A percentile compares a stretch with the other conserved stretches of the same genome.
Evolutionary conservation across 1,139 yeast genomes (phyloP).

Genomic region (Candida anutae): DNA sequence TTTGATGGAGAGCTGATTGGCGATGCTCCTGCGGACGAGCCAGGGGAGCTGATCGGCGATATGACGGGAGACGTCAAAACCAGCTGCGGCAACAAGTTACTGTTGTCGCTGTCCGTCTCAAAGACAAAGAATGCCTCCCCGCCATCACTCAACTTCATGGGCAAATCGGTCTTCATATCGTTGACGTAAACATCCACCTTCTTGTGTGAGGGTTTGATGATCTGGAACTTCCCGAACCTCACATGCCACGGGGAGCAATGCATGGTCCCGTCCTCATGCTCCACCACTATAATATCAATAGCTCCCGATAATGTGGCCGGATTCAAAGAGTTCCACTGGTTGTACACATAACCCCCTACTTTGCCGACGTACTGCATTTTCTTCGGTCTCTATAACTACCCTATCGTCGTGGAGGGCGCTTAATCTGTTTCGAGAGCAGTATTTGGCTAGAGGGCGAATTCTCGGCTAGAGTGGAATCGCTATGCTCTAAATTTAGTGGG

Average conservation of each 20-base stretch:
- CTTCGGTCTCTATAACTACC: background rate
- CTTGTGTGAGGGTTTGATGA: slow-evolving; percentile 92
- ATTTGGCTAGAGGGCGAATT: too few species aligned
- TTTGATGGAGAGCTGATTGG: slow-evolving; percentile 13
- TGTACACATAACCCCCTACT: slow-evolving; percentile 89
- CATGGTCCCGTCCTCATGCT: slow-evolving; percentile 72
- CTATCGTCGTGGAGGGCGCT: background rate
- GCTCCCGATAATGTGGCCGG: slow-evolving; percentile 97
- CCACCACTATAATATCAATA: slow-evolving; percentile 94
- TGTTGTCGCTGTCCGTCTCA: slow-evolving; percentile 58
- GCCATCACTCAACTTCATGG: slow-evolving; percentile 95
- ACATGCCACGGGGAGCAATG: slow-evolving; percentile 97
- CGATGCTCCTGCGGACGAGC: slow-evolving; percentile 38
- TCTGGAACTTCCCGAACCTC: slow-evolving; percentile 88
- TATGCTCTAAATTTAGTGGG: too few species aligned
- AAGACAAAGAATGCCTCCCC: slow-evolving; percentile 98
- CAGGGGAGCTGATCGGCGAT: slow-evolving; percentile 70
- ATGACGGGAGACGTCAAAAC: slow-evolving; percentile 88
- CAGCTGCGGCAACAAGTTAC: slow-evolving; percentile 59
- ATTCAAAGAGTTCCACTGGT: slow-evolving; percentile 94
- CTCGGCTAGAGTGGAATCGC: too few species aligned
- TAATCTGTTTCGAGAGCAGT: too few species aligned
- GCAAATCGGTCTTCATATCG: slow-evolving; percentile 71
- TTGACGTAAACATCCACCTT: slow-evolving; percentile 85
- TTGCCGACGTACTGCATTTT: slow-evolving; percentile 92